phyloP scores from a whole-genome alignment of 768 basidiomycete genomes.

The Sporobolomyces phaffii region DNA sequence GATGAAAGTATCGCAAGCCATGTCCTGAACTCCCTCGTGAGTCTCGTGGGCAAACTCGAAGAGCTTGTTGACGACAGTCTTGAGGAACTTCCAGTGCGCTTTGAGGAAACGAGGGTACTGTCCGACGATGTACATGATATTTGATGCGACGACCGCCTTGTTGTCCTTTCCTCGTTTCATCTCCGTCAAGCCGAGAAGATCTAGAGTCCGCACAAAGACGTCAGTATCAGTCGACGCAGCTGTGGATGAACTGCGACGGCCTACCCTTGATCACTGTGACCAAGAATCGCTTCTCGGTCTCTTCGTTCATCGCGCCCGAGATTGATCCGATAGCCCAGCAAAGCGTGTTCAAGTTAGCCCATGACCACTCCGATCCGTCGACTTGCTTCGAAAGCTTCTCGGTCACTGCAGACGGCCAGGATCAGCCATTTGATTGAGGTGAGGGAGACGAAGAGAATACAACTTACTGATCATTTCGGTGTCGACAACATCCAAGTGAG shows the following conservation, averaged over 20 bases:
- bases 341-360: slow-evolving; percentile 97
- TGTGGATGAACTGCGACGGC: neutral
- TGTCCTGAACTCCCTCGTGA: slow-evolving; percentile 98
- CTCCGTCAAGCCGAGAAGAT: slow-evolving; percentile 91
- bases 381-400: slow-evolving; percentile 95
- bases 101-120: slow-evolving; percentile 99
- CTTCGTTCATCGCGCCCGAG: slow-evolving; percentile 98
- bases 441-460: neutral
- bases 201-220: slow-evolving; percentile 45
- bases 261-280: slow-evolving; percentile 85
- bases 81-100: slow-evolving; percentile 99
- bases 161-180: slow-evolving; percentile 99
- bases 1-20: slow-evolving; percentile 99
- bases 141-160: slow-evolving; percentile 79
- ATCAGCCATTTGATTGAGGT: slow-evolving; percentile 20
- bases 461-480: slow-evolving; percentile 74
- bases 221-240: neutral
- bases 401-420: slow-evolving; percentile 52
- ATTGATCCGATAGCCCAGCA: slow-evolving; percentile 99
- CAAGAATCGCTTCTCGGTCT: slow-evolving; percentile 96
- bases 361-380: slow-evolving; percentile 83
- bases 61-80: slow-evolving; percentile 98
- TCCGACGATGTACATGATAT: slow-evolving; percentile 82
- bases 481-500: slow-evolving; percentile 90
- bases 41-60: slow-evolving; percentile 99